phyloP scores from a whole-genome alignment of 2,329 filamentous ascomycete genomes.

The Apiospora sp. region DNA sequence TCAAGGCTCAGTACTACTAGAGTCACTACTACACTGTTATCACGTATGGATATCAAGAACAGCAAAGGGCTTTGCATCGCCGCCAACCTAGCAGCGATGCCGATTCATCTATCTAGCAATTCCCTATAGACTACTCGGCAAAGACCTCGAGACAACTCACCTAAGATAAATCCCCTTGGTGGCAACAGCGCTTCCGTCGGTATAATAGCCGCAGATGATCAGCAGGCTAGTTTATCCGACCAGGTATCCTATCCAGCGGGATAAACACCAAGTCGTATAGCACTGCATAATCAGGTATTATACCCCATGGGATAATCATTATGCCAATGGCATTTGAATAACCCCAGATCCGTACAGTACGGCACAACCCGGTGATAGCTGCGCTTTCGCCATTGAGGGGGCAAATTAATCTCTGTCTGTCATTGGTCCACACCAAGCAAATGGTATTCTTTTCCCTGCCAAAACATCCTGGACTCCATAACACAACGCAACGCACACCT shows the following conservation, averaged over 20 bases:
- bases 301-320: too few species aligned
- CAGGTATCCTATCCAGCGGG: neutral
- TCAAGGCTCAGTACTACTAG: too few species aligned
- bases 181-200: neutral
- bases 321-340: neutral
- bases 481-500: neutral
- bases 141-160: conserved; percentile 23
- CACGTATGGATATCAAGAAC: neutral
- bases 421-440: conserved; percentile 22
- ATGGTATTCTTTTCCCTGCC: conserved; percentile 27
- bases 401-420: conserved; percentile 12
- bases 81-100: conserved; percentile 24
- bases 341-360: neutral
- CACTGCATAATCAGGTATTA: too few species aligned
- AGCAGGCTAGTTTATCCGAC: neutral
- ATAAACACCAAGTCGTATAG: neutral
- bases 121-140: conserved; percentile 18
- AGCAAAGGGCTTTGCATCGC: conserved; percentile 23
- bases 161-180: conserved; percentile 1
- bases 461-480: conserved; percentile 8
- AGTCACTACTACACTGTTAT: neutral
- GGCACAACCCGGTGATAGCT: too few species aligned
- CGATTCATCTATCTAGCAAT: conserved; percentile 22
- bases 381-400: neutral
- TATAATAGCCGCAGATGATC: neutral